Evolutionary conservation across 208 protist genomes (phyloP).

Genomic region (Leptomonas seymouri): DNA sequence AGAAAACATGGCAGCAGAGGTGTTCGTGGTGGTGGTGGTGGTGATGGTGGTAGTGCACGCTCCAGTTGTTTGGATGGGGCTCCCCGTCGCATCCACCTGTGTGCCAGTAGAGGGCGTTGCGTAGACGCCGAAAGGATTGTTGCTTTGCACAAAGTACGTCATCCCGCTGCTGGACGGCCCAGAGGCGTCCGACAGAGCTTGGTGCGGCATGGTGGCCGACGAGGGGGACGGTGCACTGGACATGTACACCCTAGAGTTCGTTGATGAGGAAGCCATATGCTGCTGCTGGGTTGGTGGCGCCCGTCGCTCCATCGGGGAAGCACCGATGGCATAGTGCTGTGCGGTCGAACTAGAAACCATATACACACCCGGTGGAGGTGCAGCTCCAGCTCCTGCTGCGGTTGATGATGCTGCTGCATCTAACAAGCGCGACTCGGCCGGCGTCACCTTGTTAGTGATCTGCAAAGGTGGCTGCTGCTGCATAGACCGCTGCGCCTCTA

Average conservation of each 20-base stretch:
- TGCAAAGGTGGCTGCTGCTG: background rate
- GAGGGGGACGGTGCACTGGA: slow-evolving; percentile 2
- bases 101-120: slow-evolving; percentile 1
- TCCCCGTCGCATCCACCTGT: slow-evolving; percentile 2
- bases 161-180: slow-evolving; percentile 7
- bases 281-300: slow-evolving; percentile 6
- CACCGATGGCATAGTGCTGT: background rate
- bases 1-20: background rate
- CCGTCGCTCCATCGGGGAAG: background rate
- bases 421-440: background rate
- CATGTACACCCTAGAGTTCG: slow-evolving; percentile 5
- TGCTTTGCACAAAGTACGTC: slow-evolving; percentile 11
- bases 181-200: background rate
- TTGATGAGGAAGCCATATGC: background rate
- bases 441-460: background rate
- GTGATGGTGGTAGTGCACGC: background rate
- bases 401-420: background rate
- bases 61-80: background rate
- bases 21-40: background rate
- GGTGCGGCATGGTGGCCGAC: slow-evolving; percentile 9
- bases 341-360: background rate
- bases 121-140: slow-evolving; percentile 13
- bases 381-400: background rate
- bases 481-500: background rate
- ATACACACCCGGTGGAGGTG: background rate